Evolutionary conservation across 225 moss, liverwort and hornwort genomes (phyloP).

Genomic region (Rhytidiadelphus loreus): DNA sequence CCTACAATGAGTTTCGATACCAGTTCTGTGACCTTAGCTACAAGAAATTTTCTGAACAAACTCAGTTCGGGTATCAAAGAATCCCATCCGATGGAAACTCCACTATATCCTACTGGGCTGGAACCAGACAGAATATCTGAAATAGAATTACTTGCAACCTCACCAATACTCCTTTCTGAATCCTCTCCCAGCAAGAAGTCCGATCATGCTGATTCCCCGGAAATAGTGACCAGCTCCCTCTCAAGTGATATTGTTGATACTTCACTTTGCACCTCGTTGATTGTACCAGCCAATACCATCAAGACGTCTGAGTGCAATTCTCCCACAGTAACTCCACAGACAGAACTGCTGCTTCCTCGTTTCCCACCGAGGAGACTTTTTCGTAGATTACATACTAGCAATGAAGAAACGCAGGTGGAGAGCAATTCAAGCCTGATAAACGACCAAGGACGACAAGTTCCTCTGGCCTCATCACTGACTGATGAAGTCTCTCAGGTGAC

Average conservation of each 20-base stretch:
- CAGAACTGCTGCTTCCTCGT: not conserved
- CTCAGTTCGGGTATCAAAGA: slow-evolving; percentile 1
- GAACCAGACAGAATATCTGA: not conserved
- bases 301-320: not conserved
- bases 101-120: not conserved
- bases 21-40: slow-evolving; percentile 4
- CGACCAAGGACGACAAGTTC: not conserved
- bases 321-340: not conserved
- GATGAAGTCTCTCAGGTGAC: not conserved
- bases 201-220: not conserved
- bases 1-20: slow-evolving; percentile 4
- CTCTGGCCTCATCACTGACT: not conserved
- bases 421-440: not conserved
- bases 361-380: slow-evolving; percentile 2
- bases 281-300: not conserved
- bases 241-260: not conserved
- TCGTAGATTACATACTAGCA: not conserved
- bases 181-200: not conserved
- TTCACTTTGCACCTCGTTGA: not conserved
- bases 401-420: not conserved
- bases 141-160: not conserved
- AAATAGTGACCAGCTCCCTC: not conserved
- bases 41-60: slow-evolving; percentile 4
- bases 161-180: not conserved
- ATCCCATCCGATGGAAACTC: not conserved